Base-by-base conservation (phyloP, 2,329 filamentous ascomycete species). In the Lachnellula hyalina region DNA sequence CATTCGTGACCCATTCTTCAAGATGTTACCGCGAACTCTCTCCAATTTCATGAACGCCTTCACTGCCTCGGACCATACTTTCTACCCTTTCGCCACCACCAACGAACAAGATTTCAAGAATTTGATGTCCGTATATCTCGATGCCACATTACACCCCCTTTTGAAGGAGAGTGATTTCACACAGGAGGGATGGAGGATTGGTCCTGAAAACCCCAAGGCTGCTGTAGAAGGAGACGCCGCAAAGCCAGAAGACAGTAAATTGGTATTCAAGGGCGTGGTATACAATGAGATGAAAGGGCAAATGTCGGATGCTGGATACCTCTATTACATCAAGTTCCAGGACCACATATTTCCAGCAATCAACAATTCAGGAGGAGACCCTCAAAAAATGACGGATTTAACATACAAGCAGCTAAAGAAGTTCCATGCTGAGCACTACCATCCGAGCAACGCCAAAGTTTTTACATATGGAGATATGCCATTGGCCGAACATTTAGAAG, bases 201-300 rank as follows among this genome's bases (percentile, higher is more conserved):
- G 94, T 0, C 94, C 94, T 0, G 91, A 96, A 73, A 94, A 97
- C 69, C 90, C 86, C 1, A 76, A 63, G 47, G 66, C 80, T 52
- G 75, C 77, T 32, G 72, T 69, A 23, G 66, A 70, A 61, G 61
- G 75, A 54, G 61, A 74, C 58, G 73, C 64, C 65, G 74, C 60
- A 57, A 78, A 71, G 58, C 70, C 65, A 71, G 61, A 84, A 53
- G 81, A 84, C 67, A 83, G 84, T 70, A 84, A 83, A 60, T 74
- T 96, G 41, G 89, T 96, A 0, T 97, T 97, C 79, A 97, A 97
- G 75, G 93, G 93, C 25, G 94, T 97, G 1, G 93, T 97, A 0
- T 97, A 97, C 75, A 99, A 99, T 67, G 94, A 99, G 75, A 99
- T 99, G 94, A 99, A 99, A 74, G 94, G 94, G 0, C 92, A 96